These are phyloP conservation scores for Colletotrichum musae DNA, from an alignment of 2,329 filamentous ascomycete species.

Conservation along the genomic window DNA sequence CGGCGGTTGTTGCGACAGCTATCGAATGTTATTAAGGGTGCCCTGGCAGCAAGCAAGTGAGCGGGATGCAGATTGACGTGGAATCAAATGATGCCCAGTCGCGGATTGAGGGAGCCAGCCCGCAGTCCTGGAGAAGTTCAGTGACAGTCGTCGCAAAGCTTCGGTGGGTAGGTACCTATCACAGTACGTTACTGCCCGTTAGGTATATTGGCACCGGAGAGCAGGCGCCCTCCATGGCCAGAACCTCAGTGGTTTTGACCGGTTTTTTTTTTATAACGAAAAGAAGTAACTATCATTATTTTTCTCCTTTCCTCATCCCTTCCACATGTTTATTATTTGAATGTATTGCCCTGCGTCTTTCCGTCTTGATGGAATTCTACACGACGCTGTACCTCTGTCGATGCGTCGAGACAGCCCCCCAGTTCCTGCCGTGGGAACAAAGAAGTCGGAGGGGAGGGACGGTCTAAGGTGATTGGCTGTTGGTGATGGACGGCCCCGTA, in stretches of 20 bases:
- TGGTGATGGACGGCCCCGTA: conserved; percentile 13
- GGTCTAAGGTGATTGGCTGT: conserved; percentile 26
- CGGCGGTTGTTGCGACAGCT: neutral
- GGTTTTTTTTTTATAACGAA: too few species aligned
- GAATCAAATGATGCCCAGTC: neutral
- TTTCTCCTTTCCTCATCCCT: neutral
- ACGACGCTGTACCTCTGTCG: neutral
- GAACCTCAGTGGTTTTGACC: conserved; percentile 10
- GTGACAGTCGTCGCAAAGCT: too few species aligned
- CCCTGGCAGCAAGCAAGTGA: neutral
- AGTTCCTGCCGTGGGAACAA: conserved; percentile 14
- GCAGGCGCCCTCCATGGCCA: conserved; percentile 3
- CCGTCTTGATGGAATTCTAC: conserved; percentile 18
- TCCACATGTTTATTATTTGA: conserved; percentile 4
- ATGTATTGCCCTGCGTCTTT: conserved; percentile 21
- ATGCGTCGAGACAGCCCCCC: conserved; percentile 20
- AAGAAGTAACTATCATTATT: too few species aligned
- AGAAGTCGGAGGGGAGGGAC: neutral
- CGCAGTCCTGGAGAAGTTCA: neutral
- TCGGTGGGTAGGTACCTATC: too few species aligned
- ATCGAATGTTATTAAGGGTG: neutral
- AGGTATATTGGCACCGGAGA: neutral
- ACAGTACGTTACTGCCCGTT: too few species aligned
- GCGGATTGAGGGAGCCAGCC: conserved; percentile 2
- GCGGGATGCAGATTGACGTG: neutral